A percentile compares a stretch with the other conserved stretches of the same genome.
phyloP scores from a whole-genome alignment of 108 stramenopile species.

The Skeletonema tropicum region DNA sequence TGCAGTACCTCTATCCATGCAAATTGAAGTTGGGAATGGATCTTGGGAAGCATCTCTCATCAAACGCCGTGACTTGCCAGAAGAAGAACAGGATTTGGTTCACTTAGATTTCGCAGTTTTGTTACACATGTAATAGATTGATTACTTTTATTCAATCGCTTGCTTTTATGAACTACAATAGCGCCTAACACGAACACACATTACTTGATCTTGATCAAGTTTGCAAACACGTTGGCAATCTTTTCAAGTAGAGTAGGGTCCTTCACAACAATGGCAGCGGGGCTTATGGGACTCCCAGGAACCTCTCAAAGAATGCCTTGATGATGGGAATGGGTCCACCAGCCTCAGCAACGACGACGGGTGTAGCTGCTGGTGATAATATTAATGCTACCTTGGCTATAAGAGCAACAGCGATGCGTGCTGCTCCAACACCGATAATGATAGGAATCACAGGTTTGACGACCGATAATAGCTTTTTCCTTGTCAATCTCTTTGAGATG shows the following conservation, averaged over 20 bases:
- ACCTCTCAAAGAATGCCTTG: neutral
- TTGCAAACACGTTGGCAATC: neutral
- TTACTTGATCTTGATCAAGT: neutral
- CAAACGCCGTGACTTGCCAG: slow-evolving; percentile 38
- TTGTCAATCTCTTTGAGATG: neutral
- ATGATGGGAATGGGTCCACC: neutral
- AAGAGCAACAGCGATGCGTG: neutral
- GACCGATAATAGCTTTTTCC: neutral
- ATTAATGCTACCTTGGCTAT: neutral
- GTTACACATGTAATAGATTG: neutral
- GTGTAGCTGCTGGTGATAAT: neutral
- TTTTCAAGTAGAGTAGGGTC: neutral
- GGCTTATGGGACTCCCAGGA: neutral
- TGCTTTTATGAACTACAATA: neutral
- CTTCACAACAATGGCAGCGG: neutral
- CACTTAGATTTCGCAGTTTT: slow-evolving; percentile 30
- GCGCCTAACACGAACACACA: neutral
- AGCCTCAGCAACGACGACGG: neutral
- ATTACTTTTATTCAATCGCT: neutral
- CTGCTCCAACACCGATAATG: neutral
- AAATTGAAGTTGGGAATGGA: slow-evolving; percentile 80
- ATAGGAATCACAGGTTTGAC: neutral
- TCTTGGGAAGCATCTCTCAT: slow-evolving; percentile 87
- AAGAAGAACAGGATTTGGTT: slow-evolving; percentile 30
- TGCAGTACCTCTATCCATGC: slow-evolving; percentile 67